These are phyloP conservation scores for Diutina siamensis DNA, from an alignment of 1,139 yeast species.

Conservation along the genomic window DNA sequence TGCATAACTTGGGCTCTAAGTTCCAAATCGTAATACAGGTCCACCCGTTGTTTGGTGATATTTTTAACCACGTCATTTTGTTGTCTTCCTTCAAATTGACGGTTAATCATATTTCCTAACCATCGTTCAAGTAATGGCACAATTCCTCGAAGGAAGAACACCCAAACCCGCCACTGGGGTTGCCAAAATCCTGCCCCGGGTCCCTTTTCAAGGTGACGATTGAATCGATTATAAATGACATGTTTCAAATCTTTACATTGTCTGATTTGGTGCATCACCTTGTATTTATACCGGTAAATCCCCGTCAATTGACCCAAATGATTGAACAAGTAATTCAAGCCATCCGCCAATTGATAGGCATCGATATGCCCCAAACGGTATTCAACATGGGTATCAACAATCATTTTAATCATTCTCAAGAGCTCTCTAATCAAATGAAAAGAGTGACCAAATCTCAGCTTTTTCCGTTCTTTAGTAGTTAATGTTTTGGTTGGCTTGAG, in stretches of 20 bases:
- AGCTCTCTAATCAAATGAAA: conserved; percentile 90
- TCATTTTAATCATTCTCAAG: conserved; percentile 62
- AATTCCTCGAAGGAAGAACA: conserved; percentile 84
- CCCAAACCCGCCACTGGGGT: conserved; percentile 98
- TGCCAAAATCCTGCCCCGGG: conserved; percentile 99
- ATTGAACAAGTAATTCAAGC: conserved; percentile 76
- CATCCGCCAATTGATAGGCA: conserved; percentile 92
- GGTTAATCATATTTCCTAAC: conserved; percentile 81
- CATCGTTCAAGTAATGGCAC: conserved; percentile 89
- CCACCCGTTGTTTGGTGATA: conserved; percentile 89
- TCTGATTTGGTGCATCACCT: conserved; percentile 96
- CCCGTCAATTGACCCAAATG: conserved; percentile 96
- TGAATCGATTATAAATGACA: conserved; percentile 74
- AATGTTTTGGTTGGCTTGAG: conserved; percentile 92
- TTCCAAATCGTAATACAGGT: conserved; percentile 89
- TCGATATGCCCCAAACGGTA: conserved; percentile 83
- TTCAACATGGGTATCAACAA: conserved; percentile 92
- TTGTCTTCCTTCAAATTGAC: conserved; percentile 94
- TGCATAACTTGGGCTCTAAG: conserved; percentile 90
- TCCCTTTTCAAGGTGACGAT: conserved; percentile 79
- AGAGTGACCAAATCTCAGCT: conserved; percentile 93
- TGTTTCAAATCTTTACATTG: conserved; percentile 95
- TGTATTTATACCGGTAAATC: conserved; percentile 89
- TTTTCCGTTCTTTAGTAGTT: conserved; percentile 92
- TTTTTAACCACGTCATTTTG: conserved; percentile 89